Evolutionary conservation across 1,284 basidiomycete species (phyloP), one percentile per base, ranked within the genome.

Genomic region (Heliocybe sulcata): DNA sequence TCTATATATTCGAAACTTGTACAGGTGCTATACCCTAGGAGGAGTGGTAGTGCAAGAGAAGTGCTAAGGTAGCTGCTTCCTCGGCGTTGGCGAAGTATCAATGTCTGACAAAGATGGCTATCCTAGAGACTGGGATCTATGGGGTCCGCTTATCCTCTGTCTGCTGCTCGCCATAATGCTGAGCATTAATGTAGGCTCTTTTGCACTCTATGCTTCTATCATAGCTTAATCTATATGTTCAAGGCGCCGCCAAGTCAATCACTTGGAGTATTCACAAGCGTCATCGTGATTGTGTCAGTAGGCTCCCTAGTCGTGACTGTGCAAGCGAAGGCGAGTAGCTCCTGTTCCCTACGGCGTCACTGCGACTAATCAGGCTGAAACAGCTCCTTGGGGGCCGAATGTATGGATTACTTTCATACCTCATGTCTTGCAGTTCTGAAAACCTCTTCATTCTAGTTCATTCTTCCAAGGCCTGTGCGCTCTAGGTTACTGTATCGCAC

Each of bases 391-490:
- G 94, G 52, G 94, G 94, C 49, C 81, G 92, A 78, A 92, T 98
- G 89, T 94, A 71, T 58, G 87, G 23, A 3, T 29, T 23, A 12
- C 27, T 35, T 14, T 33, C 38, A 33, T 35, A 16, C 47, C 47
- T 26, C 42, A 12, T n/a, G 29, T 51, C 33, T n/a, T 22, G 8
- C 25, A n/a, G 27, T 6, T 19, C 10, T 59, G 49, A 58, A 47
- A 27, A 6, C 29, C 12, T 4, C 42, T 53, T 54, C 35, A 53
- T 56, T 54, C 22, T 67, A 94, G 92, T 9, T 95, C 94, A 0
- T 95, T 98, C 76, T 96, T 98, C 75, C 94, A 98, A 69, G 92
- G 90, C 47, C 76, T 98, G 31, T 97, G 94, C 64, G 94, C 89
- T 25, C 77, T 97, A 11, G 94, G 87, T 1, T 97, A 97, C 65